These are phyloP conservation scores for Suillus lakei DNA, from an alignment of 768 basidiomycete genomes.

Conservation along the genomic window DNA sequence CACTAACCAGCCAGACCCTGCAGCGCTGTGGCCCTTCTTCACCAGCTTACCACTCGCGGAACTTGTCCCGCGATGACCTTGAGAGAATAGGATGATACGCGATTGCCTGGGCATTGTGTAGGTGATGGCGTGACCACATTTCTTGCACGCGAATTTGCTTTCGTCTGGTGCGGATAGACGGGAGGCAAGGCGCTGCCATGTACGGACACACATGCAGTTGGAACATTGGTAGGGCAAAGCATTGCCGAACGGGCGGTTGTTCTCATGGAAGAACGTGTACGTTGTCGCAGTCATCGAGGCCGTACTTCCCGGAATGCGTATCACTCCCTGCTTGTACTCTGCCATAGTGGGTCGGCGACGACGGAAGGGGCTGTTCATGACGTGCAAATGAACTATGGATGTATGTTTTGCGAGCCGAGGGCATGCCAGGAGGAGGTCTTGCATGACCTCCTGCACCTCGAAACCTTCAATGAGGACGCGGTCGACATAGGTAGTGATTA, in stretches of 20 bases:
- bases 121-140: too few species aligned
- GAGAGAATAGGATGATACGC: not conserved
- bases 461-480: not conserved
- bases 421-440: not conserved
- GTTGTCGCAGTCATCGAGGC: not conserved
- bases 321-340: not conserved
- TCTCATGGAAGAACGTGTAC: not conserved
- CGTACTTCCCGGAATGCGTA: not conserved
- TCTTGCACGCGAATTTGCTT: not conserved
- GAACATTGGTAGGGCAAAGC: not conserved
- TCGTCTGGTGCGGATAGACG: not conserved
- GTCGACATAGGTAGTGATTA: not conserved
- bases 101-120: not conserved
- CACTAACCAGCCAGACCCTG: not conserved
- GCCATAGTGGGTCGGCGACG: not conserved
- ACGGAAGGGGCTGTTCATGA: not conserved
- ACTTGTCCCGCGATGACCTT: not conserved
- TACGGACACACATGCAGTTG: not conserved
- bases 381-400: not conserved
- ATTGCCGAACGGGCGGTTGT: not conserved
- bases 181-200: not conserved
- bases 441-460: not conserved
- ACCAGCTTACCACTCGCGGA: not conserved
- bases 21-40: not conserved
- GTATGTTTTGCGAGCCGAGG: not conserved